A percentile compares a stretch with the other conserved stretches of the same genome.
These are phyloP conservation scores for Aspergillus chevalieri DNA, from an alignment of 2,329 filamentous ascomycete genomes.

Conservation along the genomic window DNA sequence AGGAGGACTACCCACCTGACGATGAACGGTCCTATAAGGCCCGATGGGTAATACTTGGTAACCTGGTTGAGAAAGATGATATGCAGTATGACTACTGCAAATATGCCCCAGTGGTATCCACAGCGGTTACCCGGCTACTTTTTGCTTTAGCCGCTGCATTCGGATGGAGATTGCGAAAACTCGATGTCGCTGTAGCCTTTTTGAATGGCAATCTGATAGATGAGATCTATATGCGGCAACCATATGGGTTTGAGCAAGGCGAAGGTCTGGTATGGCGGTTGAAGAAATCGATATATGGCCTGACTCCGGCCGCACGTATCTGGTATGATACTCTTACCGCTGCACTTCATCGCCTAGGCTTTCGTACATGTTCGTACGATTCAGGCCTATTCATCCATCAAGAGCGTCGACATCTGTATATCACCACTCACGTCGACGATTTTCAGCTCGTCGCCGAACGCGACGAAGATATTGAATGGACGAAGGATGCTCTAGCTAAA, in stretches of 20 bases:
- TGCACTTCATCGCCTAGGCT: no score
- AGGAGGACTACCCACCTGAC: no score
- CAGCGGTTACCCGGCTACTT: not conserved
- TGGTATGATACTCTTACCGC: no score
- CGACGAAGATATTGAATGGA: no score
- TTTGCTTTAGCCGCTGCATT: not conserved
- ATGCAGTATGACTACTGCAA: not conserved
- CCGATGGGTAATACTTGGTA: no score
- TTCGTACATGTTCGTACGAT: not conserved
- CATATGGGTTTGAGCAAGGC: not conserved
- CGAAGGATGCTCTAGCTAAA: not conserved
- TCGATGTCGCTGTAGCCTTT: not conserved
- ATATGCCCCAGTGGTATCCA: not conserved
- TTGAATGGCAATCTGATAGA: not conserved
- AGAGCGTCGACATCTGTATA: not conserved
- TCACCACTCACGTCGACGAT: not conserved
- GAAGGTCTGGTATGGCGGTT: not conserved
- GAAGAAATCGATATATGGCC: not conserved
- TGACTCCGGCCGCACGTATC: not conserved
- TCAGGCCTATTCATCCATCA: not conserved
- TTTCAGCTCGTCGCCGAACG: no score
- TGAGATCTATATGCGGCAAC: not conserved
- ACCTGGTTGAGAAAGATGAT: no score
- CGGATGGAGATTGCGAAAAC: not conserved
- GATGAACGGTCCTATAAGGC: no score